Evolutionary conservation across 2,329 filamentous ascomycete species (phyloP).

Genomic region (Talaromyces sp.): DNA sequence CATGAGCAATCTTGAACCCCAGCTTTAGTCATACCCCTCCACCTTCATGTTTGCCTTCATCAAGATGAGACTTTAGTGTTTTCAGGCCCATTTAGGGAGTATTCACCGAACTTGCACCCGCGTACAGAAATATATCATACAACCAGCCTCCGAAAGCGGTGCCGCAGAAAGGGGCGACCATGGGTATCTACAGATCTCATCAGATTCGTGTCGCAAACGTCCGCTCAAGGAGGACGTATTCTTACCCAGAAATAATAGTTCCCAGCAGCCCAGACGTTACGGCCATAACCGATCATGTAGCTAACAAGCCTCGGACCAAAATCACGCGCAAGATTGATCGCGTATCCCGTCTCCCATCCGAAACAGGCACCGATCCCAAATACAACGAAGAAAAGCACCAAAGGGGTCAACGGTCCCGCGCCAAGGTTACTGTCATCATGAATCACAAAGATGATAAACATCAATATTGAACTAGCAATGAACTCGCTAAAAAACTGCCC

Average conservation of each 20-base stretch:
- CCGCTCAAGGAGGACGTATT: neutral
- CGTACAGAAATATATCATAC: constrained; percentile 67
- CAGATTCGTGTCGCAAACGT: neutral
- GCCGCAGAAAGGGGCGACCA: constrained; percentile 67
- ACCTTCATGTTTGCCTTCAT: neutral
- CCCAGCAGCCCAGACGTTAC: constrained; percentile 63
- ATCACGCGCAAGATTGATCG: constrained; percentile 69
- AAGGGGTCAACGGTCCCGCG: constrained; percentile 55
- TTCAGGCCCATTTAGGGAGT: constrained; percentile 62
- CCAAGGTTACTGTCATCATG: constrained; percentile 50
- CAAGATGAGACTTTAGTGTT: neutral
- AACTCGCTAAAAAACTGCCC: constrained; percentile 71
- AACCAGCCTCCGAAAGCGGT: constrained; percentile 61
- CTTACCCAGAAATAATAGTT: constrained; percentile 69
- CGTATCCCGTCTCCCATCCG: constrained; percentile 73
- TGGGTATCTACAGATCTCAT: constrained; percentile 55
- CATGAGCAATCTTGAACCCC: neutral
- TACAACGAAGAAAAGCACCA: constrained; percentile 67
- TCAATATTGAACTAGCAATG: constrained; percentile 62
- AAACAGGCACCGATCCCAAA: constrained; percentile 71
- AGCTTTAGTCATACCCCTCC: neutral
- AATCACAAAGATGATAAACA: constrained; percentile 69
- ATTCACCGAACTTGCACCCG: constrained; percentile 67
- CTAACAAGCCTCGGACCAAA: constrained; percentile 66
- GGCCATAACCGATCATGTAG: constrained; percentile 65